Base-by-base conservation (phyloP, 345 rosid species). In the Balakata baccata region DNA sequence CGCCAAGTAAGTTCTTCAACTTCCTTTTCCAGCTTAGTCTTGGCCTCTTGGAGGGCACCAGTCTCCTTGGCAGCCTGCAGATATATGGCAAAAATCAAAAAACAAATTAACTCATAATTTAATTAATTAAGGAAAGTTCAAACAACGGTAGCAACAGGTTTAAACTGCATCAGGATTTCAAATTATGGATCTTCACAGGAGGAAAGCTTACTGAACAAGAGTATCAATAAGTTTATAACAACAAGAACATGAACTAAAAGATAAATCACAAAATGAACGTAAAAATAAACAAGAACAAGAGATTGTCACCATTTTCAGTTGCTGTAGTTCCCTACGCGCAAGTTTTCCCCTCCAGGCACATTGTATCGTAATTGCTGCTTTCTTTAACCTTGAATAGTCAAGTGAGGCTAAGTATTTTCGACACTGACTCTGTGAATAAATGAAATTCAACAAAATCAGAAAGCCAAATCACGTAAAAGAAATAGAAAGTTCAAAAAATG, bases 1-100 rank as follows among this genome's bases (percentile, higher is more conserved):
- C 92, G 84, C 97, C 96, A 96, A 64, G 99, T 91, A 73, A 96
- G 83, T 78, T 96, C 99, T 81, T 96, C 98, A 79, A 96, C 99
- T 86, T 96, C 91, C 86, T 91, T 91, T 85, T 96, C 99, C 80
- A 96, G 81, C 83, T 88, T 89, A 83, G 85, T 90, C 79, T 96
- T 93, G 68, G 99, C 98, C 66, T 90, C 98, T 84, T 96, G 98
- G 63, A 96, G 93, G 73, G 97, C 99, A 81, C 97, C 99, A 46
- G 99, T 93, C 85, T 96, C 96, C 80, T 85, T 90, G 20, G 99
- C 98, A 83, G 99, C 96, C 98, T 91, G 85, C 65, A 79, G 43
- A 64, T 51, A 79, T 64, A 69, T 29, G 46, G 38, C 18, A 70
- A 52, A 8, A n/a, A 56, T 22, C 52, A 57, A 23, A n/a, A n/a